These are phyloP conservation scores for Penicillium ochrochloron DNA, from an alignment of 495 filamentous ascomycete species.

Conservation along the genomic window DNA sequence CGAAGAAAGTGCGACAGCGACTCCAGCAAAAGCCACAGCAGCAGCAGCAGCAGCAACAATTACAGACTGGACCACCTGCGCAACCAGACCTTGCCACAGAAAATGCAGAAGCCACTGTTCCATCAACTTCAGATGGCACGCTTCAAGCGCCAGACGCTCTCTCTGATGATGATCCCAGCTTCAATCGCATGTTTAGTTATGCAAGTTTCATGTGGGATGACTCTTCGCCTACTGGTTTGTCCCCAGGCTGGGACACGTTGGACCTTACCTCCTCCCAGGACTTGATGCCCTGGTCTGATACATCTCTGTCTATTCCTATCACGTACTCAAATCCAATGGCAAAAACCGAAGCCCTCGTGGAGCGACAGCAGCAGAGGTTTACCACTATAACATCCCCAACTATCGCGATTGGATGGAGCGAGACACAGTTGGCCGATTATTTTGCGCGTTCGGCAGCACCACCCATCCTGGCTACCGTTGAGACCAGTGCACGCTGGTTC, in stretches of 20 bases:
- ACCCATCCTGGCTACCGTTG: conserved; percentile 17
- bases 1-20: conserved; percentile 17
- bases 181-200: conserved; percentile 42
- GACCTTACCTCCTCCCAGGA: conserved; percentile 15
- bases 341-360: background rate
- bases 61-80: background rate
- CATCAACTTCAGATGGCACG: background rate
- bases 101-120: background rate
- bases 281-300: conserved; percentile 11
- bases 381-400: conserved; percentile 8
- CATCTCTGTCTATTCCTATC: conserved; percentile 9
- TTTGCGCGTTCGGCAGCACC: conserved; percentile 20
- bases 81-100: background rate
- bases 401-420: conserved; percentile 14
- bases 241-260: conserved; percentile 12
- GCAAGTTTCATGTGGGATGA: conserved; percentile 45
- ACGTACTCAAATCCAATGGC: background rate
- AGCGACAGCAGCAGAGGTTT: conserved; percentile 7
- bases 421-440: conserved; percentile 18
- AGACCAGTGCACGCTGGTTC: conserved; percentile 19
- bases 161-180: conserved; percentile 11
- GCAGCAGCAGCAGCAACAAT: background rate
- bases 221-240: conserved; percentile 13
- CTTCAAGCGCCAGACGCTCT: background rate
- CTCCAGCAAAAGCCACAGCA: background rate